phyloP scores from a whole-genome alignment of 75 land plant species.

The Cunninghamia lanceolata region DNA sequence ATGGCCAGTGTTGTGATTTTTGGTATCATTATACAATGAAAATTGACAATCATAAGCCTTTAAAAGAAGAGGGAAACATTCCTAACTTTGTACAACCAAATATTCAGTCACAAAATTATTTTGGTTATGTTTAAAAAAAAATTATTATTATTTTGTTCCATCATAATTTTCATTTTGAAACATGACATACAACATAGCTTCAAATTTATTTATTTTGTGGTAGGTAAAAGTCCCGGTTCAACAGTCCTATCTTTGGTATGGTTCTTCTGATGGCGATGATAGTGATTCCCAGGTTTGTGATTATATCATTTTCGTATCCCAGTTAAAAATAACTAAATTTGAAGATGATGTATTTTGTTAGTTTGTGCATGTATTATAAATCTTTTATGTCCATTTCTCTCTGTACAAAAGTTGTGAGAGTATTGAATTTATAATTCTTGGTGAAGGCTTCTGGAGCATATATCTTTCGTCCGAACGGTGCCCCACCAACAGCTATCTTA shows the following conservation, averaged over 20 bases:
- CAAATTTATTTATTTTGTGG: not conserved
- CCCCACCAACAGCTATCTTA: constrained; percentile 45
- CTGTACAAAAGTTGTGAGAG: not conserved
- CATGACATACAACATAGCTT: not conserved
- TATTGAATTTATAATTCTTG: not conserved
- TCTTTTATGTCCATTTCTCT: not conserved
- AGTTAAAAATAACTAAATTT: not conserved
- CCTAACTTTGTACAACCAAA: not conserved
- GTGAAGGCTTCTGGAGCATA: constrained; percentile 91
- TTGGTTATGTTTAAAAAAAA: not conserved
- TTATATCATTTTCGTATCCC: constrained; percentile 7
- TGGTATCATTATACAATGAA: no score
- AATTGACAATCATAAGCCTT: no score
- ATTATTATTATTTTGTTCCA: not conserved
- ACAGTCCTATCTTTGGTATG: constrained; percentile 80
- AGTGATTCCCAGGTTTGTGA: constrained; percentile 37
- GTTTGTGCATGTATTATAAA: not conserved
- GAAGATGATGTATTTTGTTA: not conserved
- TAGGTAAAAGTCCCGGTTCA: constrained; percentile 62
- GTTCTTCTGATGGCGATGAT: constrained; percentile 47
- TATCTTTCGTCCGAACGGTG: constrained; percentile 77
- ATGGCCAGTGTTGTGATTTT: not conserved
- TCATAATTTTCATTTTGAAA: not conserved
- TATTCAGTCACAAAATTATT: not conserved
- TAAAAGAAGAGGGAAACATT: no score